These are phyloP conservation scores for Hypoxylon intermedium DNA, from an alignment of 495 filamentous ascomycete species.

Conservation along the genomic window DNA sequence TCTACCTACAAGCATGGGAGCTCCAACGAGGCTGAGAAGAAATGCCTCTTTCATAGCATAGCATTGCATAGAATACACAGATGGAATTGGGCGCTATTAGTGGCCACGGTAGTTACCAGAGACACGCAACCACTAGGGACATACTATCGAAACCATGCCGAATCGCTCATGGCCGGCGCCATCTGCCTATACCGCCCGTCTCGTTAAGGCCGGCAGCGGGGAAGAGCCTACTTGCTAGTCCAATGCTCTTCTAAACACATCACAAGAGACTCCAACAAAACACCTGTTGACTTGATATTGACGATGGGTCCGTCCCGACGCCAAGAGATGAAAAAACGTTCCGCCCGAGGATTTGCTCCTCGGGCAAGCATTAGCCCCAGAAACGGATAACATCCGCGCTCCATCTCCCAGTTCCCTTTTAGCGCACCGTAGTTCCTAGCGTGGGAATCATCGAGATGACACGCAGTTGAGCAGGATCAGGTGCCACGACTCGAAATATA, in stretches of 20 bases:
- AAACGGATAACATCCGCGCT: conserved; percentile 30
- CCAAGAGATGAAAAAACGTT: conserved; percentile 31
- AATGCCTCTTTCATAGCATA: conserved; percentile 15
- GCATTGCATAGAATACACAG: conserved; percentile 24
- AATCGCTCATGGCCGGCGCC: neutral
- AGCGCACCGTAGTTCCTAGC: conserved; percentile 24
- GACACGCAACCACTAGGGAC: conserved; percentile 22
- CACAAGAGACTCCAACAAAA: neutral
- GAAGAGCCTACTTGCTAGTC: conserved; percentile 4
- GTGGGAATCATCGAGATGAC: conserved; percentile 41
- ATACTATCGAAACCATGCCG: neutral
- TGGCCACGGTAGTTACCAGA: conserved; percentile 4
- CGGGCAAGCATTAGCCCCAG: conserved; percentile 13
- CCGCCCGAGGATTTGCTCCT: conserved; percentile 15
- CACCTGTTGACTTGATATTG: conserved; percentile 22
- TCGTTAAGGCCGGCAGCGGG: too few relatives aligned
- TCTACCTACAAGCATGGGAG: conserved; percentile 4
- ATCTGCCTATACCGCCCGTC: neutral
- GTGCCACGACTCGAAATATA: conserved; percentile 40
- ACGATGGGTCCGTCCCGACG: conserved; percentile 15
- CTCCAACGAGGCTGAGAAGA: conserved; percentile 18
- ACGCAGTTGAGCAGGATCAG: conserved; percentile 47
- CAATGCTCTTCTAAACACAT: conserved; percentile 15
- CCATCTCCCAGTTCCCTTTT: conserved; percentile 24
- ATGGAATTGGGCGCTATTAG: neutral